Base-by-base conservation (phyloP, 371 early-diverging fungal species). In the Lichtheimia ramosa region DNA sequence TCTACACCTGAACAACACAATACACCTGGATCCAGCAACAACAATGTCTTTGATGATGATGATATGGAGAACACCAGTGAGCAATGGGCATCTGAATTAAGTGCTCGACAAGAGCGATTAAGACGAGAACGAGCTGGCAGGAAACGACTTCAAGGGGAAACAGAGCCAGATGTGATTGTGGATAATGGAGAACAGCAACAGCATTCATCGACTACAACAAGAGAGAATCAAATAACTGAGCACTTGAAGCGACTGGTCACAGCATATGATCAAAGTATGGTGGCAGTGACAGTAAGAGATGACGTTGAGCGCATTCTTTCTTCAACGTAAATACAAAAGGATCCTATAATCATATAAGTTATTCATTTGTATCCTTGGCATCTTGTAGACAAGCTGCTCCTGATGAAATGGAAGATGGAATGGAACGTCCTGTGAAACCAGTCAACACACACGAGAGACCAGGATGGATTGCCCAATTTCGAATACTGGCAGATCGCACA, bases 401-500 rank as follows among this genome's bases (percentile, higher is more conserved):
- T 15, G 62, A 54, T 25, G 64, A 50, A 4, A 61, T 49, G n/a
- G 60, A 63, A 21, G 62, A 67, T 23, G 58, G 65, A 48, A 56
- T 56, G 43, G 41, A 40, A 23, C 50, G n/a, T 39, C 54, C 63
- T 27, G 56, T 39, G 48, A 71, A 59, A 48, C 70, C 68, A 12
- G 60, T 77, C 8, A 68, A 56, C 15, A 71, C 80, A 3, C 75
- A 70, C 56, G 74, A 66, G 48, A 83, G 92, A 3, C 87, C 91
- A 3, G 79, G 89, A 0, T 81, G 83, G 62, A 75, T 77, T 56
- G 84, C 85, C 3, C 96, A 96, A 63, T 93, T 94, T 72, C 75
- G 65, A 41, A 92, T 96, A 21, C 71, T 96, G 25, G 86, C 90
- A 15, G 83, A 86, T 12, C 80, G 96, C 34, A 91, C 95, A 5